phyloP scores from a whole-genome alignment of 2,329 filamentous ascomycete genomes.

The Arthrinium puccinioides region DNA sequence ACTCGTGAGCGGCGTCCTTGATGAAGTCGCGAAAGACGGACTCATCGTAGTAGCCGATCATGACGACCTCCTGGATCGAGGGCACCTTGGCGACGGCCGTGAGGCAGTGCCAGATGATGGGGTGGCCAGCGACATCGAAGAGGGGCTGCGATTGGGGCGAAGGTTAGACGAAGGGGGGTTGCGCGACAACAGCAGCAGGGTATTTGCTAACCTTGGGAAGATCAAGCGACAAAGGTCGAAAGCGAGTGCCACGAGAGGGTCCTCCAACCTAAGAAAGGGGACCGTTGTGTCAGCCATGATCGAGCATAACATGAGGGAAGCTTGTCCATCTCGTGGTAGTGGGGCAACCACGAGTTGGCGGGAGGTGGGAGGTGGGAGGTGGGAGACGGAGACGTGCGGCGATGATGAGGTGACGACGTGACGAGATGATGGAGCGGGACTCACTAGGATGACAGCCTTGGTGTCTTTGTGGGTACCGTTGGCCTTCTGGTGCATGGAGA shows the following conservation, averaged over 20 bases:
- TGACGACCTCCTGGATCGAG: constrained; percentile 88
- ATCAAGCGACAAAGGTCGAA: constrained; percentile 90
- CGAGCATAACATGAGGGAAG: constrained; percentile 10
- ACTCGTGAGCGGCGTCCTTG: constrained; percentile 78
- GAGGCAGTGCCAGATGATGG: constrained; percentile 97
- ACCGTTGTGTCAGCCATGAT: constrained; percentile 13
- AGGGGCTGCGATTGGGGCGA: constrained; percentile 62
- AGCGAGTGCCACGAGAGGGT: constrained; percentile 89
- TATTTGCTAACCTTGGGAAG: constrained; percentile 69
- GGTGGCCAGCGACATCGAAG: constrained; percentile 96
- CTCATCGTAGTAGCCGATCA: constrained; percentile 99
- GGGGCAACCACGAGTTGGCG: too few species aligned
- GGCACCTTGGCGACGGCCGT: constrained; percentile 85
- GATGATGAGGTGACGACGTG: background rate
- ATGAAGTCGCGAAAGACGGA: constrained; percentile 96
- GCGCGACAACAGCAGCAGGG: background rate
- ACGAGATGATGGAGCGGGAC: background rate
- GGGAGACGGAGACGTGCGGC: constrained; percentile 9
- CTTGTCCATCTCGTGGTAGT: too few species aligned
- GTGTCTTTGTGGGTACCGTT: constrained; percentile 55
- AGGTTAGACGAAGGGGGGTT: background rate
- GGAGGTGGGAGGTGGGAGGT: too few species aligned
- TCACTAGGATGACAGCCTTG: constrained; percentile 89
- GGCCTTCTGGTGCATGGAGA: constrained; percentile 44
- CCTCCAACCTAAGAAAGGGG: constrained; percentile 67